A percentile compares a stretch with the other conserved stretches of the same genome.
These are phyloP conservation scores for Tetrahymena elliotti DNA, from an alignment of 73 alveolate species.

Conservation along the genomic window DNA sequence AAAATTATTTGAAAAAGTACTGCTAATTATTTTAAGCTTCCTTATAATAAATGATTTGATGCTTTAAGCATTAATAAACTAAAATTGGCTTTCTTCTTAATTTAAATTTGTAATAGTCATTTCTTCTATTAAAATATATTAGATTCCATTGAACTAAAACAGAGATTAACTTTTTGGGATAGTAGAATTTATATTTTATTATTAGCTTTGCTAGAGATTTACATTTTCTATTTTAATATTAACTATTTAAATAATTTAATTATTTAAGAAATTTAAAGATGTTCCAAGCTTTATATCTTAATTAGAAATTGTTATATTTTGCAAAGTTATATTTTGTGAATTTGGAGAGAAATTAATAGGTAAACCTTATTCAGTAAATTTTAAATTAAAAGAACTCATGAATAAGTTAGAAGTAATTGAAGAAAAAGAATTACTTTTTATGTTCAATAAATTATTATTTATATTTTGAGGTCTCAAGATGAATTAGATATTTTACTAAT, in stretches of 20 bases:
- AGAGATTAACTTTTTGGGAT: too few species aligned
- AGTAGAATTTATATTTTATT: background rate
- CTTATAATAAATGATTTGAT: background rate
- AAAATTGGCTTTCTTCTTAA: background rate
- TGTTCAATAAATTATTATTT: background rate
- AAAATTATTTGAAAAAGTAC: background rate
- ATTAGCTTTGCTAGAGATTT: background rate
- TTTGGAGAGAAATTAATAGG: background rate
- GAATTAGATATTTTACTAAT: background rate
- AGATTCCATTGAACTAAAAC: background rate
- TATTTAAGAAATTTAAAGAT: background rate
- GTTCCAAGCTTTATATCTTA: background rate
- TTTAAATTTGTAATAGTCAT: background rate
- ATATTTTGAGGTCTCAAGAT: background rate
- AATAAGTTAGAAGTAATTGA: background rate
- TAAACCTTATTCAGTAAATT: background rate
- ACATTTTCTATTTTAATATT: background rate
- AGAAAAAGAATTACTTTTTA: background rate
- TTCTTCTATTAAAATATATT: background rate
- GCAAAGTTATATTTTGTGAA: background rate
- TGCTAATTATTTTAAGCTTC: background rate
- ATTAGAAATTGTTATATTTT: background rate
- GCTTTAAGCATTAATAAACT: background rate
- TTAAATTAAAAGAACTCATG: background rate
- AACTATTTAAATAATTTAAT: too few species aligned